Evolutionary conservation across 208 protist genomes (phyloP).

Genomic region (Acanthamoeba royreba): DNA sequence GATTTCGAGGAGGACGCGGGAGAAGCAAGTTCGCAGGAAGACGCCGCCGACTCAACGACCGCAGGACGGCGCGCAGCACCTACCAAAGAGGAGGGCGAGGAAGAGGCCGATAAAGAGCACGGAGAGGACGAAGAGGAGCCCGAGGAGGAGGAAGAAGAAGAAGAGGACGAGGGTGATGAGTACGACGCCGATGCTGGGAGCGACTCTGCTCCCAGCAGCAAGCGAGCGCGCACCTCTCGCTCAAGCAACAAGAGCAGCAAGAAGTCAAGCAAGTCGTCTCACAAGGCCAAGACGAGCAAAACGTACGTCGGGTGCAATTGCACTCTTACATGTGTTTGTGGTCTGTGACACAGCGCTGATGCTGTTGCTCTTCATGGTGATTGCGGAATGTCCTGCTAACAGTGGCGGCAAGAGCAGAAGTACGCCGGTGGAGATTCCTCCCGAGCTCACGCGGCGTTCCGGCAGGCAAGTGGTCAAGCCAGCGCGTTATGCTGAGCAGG

Average conservation of each 20-base stretch:
- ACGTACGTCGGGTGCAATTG: neutral
- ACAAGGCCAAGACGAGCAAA: neutral
- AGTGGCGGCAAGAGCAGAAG: neutral
- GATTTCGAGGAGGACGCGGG: neutral
- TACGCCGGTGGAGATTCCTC: neutral
- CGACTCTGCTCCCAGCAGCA: no score
- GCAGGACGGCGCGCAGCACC: neutral
- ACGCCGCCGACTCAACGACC: neutral
- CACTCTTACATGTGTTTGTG: no score
- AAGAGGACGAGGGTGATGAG: neutral
- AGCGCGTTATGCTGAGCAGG: neutral
- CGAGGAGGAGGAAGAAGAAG: neutral
- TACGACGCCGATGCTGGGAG: neutral
- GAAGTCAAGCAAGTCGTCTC: neutral
- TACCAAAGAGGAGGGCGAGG: neutral
- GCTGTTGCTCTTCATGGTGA: neutral
- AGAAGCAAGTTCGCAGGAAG: neutral
- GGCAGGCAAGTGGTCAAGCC: neutral
- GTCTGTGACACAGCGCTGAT: neutral
- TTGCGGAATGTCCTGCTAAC: neutral
- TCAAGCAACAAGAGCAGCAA: neutral
- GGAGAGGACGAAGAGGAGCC: neutral
- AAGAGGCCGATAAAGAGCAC: neutral
- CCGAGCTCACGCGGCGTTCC: neutral
- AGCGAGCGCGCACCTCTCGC: no score